Percentiles rank a stretch among this genome's conserved stretches.
These are phyloP conservation scores for Betula pendula DNA, from an alignment of 306 rosid species.

Conservation along the genomic window DNA sequence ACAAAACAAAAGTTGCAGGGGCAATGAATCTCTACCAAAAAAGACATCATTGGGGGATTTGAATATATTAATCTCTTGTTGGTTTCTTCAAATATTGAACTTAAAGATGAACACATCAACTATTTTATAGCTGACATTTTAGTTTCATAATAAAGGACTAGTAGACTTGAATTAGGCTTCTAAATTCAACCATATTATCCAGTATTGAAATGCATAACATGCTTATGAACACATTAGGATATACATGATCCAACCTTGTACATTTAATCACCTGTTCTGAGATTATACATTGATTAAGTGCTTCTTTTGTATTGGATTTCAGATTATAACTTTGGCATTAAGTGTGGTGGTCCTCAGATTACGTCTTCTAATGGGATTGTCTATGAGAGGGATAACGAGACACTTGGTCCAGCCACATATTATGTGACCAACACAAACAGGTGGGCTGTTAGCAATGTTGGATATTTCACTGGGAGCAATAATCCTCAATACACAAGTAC, in stretches of 20 bases:
- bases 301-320: conserved; percentile 16
- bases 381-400: conserved; percentile 50
- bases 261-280: background rate
- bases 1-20: too few species aligned
- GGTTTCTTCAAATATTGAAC: background rate
- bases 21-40: too few species aligned
- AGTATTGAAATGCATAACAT: background rate
- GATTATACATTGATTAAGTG: background rate
- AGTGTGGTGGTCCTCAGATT: conserved; percentile 60
- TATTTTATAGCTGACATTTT: background rate
- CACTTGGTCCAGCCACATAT: conserved; percentile 71
- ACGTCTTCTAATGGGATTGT: conserved; percentile 32
- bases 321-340: conserved; percentile 68
- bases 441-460: conserved; percentile 80
- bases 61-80: background rate
- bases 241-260: background rate
- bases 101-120: background rate
- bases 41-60: too few species aligned
- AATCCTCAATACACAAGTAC: conserved; percentile 27
- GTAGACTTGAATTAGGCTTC: background rate
- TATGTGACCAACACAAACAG: conserved; percentile 47
- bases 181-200: background rate
- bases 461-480: conserved; percentile 38
- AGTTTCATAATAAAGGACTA: background rate
- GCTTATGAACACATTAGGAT: background rate